Evolutionary conservation across 148 eudicot genomes (phyloP).

Genomic region (Rhododendron griersonianum): DNA sequence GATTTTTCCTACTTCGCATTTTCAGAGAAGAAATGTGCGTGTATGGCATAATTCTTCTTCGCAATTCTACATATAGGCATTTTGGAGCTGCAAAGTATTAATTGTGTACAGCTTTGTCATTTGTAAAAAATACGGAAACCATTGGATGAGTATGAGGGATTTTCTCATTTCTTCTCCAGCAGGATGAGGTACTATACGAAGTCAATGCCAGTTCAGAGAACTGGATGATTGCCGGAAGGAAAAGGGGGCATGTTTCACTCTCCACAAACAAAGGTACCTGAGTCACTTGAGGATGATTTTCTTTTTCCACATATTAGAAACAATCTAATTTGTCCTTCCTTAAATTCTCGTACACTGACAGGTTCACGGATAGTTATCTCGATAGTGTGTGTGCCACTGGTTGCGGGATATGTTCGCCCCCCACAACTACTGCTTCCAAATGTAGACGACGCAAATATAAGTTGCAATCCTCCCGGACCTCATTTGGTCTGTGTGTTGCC

Average conservation of each 20-base stretch:
- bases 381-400: constrained; percentile 71
- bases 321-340: background rate
- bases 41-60: background rate
- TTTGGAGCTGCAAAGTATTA: background rate
- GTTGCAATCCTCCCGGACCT: constrained; percentile 93
- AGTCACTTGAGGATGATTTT: background rate
- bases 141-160: background rate
- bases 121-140: background rate
- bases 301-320: background rate
- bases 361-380: constrained; percentile 87
- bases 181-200: constrained; percentile 85
- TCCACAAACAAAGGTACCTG: constrained; percentile 69
- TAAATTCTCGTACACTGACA: constrained; percentile 23
- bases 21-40: background rate
- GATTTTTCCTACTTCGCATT: background rate
- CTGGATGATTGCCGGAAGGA: constrained; percentile 99
- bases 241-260: constrained; percentile 77
- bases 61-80: background rate
- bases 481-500: constrained; percentile 92
- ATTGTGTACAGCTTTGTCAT: background rate
- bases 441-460: constrained; percentile 61
- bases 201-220: constrained; percentile 80
- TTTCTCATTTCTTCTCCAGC: constrained; percentile 15
- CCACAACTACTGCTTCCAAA: constrained; percentile 79
- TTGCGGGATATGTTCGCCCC: constrained; percentile 91